Base-by-base conservation (phyloP, 2,329 filamentous ascomycete genomes). In the Allantophomopsis cytisporea region DNA sequence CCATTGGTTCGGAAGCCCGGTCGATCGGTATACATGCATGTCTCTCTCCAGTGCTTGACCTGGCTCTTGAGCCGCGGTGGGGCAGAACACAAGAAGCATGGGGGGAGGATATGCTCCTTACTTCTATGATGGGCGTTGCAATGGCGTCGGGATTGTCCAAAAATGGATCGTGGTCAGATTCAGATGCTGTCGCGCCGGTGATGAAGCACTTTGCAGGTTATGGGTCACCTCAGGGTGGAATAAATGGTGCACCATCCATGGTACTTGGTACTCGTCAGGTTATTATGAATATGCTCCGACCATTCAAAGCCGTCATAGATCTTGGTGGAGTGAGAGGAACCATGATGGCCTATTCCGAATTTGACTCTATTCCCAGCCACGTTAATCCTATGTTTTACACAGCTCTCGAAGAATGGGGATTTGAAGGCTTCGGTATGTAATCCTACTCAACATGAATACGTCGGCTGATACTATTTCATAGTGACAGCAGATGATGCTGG, bases 191-290 rank as follows among this genome's bases (percentile, higher is more conserved):
- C 7, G 60, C 54, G 14, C 63, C 63, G 0, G 59, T 65, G 1
- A 55, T 66, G 49, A 65, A 66, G 50, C 63, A 66, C 45, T 65
- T 66, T 45, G 62, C 62, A 1, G 63, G 62, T 0, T 61, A 65
- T 45, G 63, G 62, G 0, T 54, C 60, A 17, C 60, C 60, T 0
- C 61, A 64, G 40, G 57, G 54, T 7, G 63, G 63, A 0, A 57
- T 60, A 13, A 65, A 66, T 38, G 60, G 60, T 2, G 60, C 60
- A 1, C 62, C 63, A 4, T 64, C 60, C 31, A 63, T 64, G 57
- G 57, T 61, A 0, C 60, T 60, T 33, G 63, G 62, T 1, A 62
- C 59, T 23, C 56, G 63, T 4, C 60, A 65, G 45, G 54, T 64
- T 6, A 46, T 63, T 35, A 58, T 63, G 35, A 59, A 64, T 40